phyloP scores from a whole-genome alignment of 2,329 filamentous ascomycete genomes.

The Beauveria scarabaeidicola region DNA sequence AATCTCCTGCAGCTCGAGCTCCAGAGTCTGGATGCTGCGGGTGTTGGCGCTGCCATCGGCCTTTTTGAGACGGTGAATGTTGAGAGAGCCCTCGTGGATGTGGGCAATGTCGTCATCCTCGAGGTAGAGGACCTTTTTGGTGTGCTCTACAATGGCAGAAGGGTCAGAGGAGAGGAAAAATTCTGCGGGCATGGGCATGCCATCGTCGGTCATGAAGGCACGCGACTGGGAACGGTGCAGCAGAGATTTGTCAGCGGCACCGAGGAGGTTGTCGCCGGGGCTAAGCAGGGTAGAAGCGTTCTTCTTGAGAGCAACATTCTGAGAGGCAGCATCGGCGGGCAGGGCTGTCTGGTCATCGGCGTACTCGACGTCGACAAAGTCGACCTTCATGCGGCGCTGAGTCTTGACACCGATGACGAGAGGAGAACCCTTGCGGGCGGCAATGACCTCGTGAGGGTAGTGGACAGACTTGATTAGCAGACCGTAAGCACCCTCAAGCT shows the following conservation, averaged over 20 bases:
- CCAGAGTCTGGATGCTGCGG: constrained; percentile 94
- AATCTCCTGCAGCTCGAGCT: constrained; percentile 98
- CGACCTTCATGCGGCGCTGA: constrained; percentile 98
- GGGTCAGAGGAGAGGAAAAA: constrained; percentile 99
- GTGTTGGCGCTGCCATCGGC: constrained; percentile 94
- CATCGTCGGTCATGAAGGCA: constrained; percentile 97
- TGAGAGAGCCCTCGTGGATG: constrained; percentile 96
- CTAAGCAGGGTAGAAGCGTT: constrained; percentile 58
- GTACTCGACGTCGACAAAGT: constrained; percentile 98
- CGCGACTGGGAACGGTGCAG: constrained; percentile 97
- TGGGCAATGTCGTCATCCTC: constrained; percentile 99
- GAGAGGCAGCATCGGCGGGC: constrained; percentile 86
- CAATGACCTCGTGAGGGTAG: constrained; percentile 96
- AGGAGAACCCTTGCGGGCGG: constrained; percentile 95
- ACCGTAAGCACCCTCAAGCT: constrained; percentile 96
- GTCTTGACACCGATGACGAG: constrained; percentile 96
- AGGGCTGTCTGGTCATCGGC: constrained; percentile 76
- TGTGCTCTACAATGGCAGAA: constrained; percentile 97
- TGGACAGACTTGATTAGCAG: constrained; percentile 96
- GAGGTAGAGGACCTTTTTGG: constrained; percentile 99
- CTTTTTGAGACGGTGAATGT: constrained; percentile 98
- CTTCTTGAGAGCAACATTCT: constrained; percentile 97
- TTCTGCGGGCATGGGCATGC: constrained; percentile 93
- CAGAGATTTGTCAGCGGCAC: constrained; percentile 92
- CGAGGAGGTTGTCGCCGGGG: constrained; percentile 56